Evolutionary conservation across 2,329 filamentous ascomycete genomes (phyloP), one percentile per base, ranked within the genome.

Genomic region (Ophiostoma pallidulum): DNA sequence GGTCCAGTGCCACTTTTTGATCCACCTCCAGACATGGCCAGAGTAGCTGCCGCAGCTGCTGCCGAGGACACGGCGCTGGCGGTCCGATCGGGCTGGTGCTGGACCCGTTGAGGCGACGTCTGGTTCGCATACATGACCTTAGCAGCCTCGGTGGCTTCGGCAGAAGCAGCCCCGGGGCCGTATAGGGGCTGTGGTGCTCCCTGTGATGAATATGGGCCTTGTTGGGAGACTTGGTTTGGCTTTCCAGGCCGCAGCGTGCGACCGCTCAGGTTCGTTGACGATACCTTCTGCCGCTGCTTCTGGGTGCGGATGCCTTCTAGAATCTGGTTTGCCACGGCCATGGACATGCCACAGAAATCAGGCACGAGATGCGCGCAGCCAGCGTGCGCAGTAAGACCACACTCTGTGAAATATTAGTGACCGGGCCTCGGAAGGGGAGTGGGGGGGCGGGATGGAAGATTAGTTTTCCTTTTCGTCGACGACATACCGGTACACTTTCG

Each of bases 281-380:
- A 28, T 29, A 38, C 67, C 63, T 79, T 77, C 45, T 72, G 72
- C 66, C 84, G 73, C 42, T 71, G 66, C 50, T 90, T 94, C 51
- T 85, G 82, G 42, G 80, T 81, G 60, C 87, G 80, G 57, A 96
- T 86, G 42, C 90, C 87, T 54, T 89, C 84, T 47, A 97, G 66
- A 55, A 98, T 96, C 61, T 94, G 82, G 64, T 96, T 97, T 37
- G 92, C 92, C 32, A 87, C 86, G 49, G 92, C 86, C 92, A 97
- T 97, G 24, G 89, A 94, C 89, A 98, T 98, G 57, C 92, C 92
- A 64, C 92, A 98, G 68, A 98, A 98, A 64, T 98, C 92, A 18
- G 92, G 92, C 28, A 98, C 91, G 56, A 98, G 78, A 66, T 98
- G 92, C 18, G 89, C 86, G 66, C 92, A 98, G 50, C 85, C 77